Percentiles rank a stretch among this genome's conserved stretches.
These are phyloP conservation scores for Scalesia atractyloides DNA, from an alignment of 129 eudicot genomes.

Conservation along the genomic window DNA sequence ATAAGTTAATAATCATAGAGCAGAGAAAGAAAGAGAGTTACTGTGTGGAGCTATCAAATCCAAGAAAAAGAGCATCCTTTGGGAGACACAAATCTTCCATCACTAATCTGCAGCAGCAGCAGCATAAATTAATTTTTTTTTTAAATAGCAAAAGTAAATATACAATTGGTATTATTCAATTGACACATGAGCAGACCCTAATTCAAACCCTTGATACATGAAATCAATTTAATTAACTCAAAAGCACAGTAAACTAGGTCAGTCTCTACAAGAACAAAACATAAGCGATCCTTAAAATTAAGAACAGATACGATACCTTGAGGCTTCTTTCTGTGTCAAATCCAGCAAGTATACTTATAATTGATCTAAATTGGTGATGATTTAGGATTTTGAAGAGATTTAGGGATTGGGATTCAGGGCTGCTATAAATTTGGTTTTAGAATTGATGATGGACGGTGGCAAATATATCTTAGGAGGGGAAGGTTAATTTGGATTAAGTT, in stretches of 20 bases:
- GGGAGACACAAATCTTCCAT: conserved; percentile 72
- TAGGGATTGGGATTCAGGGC: not conserved
- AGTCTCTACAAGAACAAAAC: not conserved
- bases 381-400: not conserved
- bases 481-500: too few relatives aligned
- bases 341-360: not conserved
- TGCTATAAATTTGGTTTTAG: not conserved
- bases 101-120: conserved; percentile 11
- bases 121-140: not conserved
- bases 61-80: conserved; percentile 71
- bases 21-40: conserved; percentile 30
- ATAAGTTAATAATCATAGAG: too few relatives aligned
- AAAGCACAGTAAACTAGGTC: conserved; percentile 1
- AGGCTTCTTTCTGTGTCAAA: not conserved
- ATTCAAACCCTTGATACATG: not conserved
- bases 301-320: not conserved
- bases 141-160: too few relatives aligned
- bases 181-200: conserved; percentile 6
- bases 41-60: conserved; percentile 90
- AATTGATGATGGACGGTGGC: not conserved
- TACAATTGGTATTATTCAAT: too few relatives aligned
- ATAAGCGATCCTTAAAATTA: not conserved
- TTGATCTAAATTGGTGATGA: not conserved
- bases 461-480: too few relatives aligned
- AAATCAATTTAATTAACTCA: not conserved